A percentile compares a stretch with the other conserved stretches of the same genome.
These are phyloP conservation scores for Pseudocohnilembus persalinus DNA, from an alignment of 169 alveolate genomes.

Conservation along the genomic window DNA sequence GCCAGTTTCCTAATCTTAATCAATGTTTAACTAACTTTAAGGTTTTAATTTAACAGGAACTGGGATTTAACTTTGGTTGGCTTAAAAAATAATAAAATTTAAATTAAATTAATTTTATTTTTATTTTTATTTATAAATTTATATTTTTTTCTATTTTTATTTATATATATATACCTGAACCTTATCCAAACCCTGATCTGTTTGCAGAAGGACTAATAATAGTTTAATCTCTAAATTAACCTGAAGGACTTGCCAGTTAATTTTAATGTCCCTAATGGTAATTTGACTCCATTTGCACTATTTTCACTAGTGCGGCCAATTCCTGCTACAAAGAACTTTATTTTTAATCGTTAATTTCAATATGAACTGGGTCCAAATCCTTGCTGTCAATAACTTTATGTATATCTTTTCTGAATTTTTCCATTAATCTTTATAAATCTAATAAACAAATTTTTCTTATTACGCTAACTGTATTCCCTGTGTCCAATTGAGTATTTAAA, in stretches of 20 bases:
- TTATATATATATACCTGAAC: no score
- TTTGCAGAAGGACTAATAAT: no score
- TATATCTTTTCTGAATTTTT: conserved; percentile 13
- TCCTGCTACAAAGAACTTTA: neutral
- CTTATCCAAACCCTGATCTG: no score
- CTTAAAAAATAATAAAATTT: no score
- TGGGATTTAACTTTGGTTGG: no score
- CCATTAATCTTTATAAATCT: conserved; percentile 1
- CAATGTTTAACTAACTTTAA: no score
- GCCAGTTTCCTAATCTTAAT: no score
- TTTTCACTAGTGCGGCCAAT: neutral
- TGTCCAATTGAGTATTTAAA: neutral
- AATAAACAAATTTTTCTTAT: conserved; percentile 8
- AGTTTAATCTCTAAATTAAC: no score
- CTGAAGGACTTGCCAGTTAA: neutral
- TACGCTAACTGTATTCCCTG: conserved; percentile 4
- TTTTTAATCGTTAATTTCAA: neutral
- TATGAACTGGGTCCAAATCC: conserved; percentile 6
- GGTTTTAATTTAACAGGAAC: no score
- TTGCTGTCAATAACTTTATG: conserved; percentile 10
- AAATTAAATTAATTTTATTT: no score
- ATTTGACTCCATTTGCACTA: neutral
- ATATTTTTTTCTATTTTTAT: no score
- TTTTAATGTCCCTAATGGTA: neutral
- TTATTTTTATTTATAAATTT: no score